These are phyloP conservation scores for Acrasis kona DNA, from an alignment of 78 protist species.

Conservation along the genomic window DNA sequence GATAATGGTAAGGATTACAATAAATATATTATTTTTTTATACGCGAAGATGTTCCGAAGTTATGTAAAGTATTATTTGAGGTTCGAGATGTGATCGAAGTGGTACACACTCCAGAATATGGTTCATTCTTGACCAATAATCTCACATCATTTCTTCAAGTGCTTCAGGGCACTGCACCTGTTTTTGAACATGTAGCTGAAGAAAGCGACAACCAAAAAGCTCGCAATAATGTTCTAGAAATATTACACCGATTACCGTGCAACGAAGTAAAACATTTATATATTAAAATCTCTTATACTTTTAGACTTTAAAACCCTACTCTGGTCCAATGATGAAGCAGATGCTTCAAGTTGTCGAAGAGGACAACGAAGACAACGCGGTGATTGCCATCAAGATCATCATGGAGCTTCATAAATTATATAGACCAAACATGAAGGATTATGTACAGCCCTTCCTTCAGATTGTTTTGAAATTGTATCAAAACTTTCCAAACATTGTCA, in stretches of 20 bases:
- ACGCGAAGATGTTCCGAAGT: no score
- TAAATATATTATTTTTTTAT: no score
- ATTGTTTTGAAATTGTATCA: background rate
- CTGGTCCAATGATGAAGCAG: constrained; percentile 9
- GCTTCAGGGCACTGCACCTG: background rate
- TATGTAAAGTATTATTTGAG: no score
- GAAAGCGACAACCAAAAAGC: background rate
- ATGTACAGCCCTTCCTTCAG: background rate
- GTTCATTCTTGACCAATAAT: background rate
- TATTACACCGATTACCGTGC: background rate
- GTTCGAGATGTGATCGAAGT: no score
- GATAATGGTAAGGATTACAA: no score
- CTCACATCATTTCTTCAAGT: background rate
- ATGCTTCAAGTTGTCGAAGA: constrained; percentile 39
- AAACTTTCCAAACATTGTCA: background rate
- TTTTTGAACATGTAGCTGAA: no score
- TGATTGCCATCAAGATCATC: constrained; percentile 67
- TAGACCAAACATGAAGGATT: constrained; percentile 17
- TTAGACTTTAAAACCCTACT: constrained; percentile 3
- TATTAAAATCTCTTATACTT: no score
- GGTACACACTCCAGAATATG: background rate
- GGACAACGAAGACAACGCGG: constrained; percentile 79
- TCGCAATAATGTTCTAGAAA: background rate
- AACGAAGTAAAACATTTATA: background rate
- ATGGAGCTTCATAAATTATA: constrained; percentile 73